A percentile compares a stretch with the other conserved stretches of the same genome.
These are phyloP conservation scores for Aspergillus piperis DNA, from an alignment of 2,329 filamentous ascomycete species.

Conservation along the genomic window DNA sequence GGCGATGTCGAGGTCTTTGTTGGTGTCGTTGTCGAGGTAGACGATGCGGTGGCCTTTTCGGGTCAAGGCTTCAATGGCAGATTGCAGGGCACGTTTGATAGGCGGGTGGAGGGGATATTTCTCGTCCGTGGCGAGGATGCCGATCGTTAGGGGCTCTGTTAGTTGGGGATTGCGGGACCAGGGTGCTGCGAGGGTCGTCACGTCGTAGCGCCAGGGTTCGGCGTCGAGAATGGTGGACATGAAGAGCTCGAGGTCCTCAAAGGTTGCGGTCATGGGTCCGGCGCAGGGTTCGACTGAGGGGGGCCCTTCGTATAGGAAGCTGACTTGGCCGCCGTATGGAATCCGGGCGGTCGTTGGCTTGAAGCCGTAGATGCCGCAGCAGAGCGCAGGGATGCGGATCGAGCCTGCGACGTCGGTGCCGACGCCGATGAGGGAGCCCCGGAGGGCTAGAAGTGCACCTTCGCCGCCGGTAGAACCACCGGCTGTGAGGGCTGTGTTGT, in stretches of 20 bases:
- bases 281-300: conserved; percentile 16
- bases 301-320: conserved; percentile 8
- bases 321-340: conserved; percentile 27
- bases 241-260: conserved; percentile 26
- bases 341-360: conserved; percentile 33
- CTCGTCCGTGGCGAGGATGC: conserved; percentile 51
- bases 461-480: conserved; percentile 34
- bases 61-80: conserved; percentile 42
- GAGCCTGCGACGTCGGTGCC: conserved; percentile 39
- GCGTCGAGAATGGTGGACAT: conserved; percentile 45
- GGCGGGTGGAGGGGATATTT: conserved; percentile 55
- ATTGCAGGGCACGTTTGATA: conserved; percentile 48
- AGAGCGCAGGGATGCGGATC: conserved; percentile 36
- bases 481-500: conserved; percentile 18
- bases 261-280: conserved; percentile 15
- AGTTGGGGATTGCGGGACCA: conserved; percentile 38
- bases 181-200: conserved; percentile 43
- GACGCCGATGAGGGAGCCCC: conserved; percentile 34
- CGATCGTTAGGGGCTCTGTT: conserved; percentile 47
- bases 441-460: conserved; percentile 34
- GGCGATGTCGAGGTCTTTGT: conserved; percentile 26
- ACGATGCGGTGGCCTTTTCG: conserved; percentile 51
- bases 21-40: conserved; percentile 36
- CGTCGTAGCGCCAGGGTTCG: conserved; percentile 51
- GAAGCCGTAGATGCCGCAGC: conserved; percentile 35